Percentiles rank a stretch among this genome's conserved stretches.
Conservation (phyloP, 2,329 filamentous ascomycete species). For the Nakataea oryzae region DNA sequence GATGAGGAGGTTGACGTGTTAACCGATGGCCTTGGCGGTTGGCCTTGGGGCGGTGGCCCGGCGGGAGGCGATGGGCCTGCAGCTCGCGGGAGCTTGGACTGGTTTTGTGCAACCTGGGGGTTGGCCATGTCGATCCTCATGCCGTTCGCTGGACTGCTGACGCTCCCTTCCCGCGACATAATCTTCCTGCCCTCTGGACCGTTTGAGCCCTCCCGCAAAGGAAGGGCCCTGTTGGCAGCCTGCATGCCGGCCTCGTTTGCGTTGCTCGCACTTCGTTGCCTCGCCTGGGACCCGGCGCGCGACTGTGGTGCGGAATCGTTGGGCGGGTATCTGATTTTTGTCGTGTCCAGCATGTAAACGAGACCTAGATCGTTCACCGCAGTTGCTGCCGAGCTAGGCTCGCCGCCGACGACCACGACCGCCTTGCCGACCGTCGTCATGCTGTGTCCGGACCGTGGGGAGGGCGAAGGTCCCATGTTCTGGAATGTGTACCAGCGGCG, state of each 20-base stretch:
- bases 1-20: slow-evolving; percentile 20
- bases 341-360: slow-evolving; percentile 86
- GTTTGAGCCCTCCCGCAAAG: slow-evolving; percentile 40
- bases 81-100: slow-evolving; percentile 28
- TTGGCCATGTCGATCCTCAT: slow-evolving; percentile 21
- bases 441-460: slow-evolving; percentile 86
- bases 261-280: slow-evolving; percentile 19
- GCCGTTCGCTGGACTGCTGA: slow-evolving; percentile 28
- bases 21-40: slow-evolving; percentile 36
- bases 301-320: slow-evolving; percentile 52
- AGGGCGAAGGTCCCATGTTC: slow-evolving; percentile 96
- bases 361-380: slow-evolving; percentile 78
- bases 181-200: slow-evolving; percentile 40
- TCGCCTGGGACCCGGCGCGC: slow-evolving; percentile 15
- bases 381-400: slow-evolving; percentile 78
- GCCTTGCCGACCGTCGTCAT: slow-evolving; percentile 95
- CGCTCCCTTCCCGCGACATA: slow-evolving; percentile 23
- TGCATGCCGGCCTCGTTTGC: slow-evolving; percentile 13
- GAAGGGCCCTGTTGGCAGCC: slow-evolving; percentile 22
- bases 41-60: slow-evolving; percentile 45
- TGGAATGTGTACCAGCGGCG: slow-evolving; percentile 98
- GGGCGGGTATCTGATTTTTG: slow-evolving; percentile 86
- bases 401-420: slow-evolving; percentile 84
- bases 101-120: slow-evolving; percentile 5
- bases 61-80: slow-evolving; percentile 26